Base-by-base conservation (phyloP, 2,329 filamentous ascomycete genomes). In the Pyricularia sp. region DNA sequence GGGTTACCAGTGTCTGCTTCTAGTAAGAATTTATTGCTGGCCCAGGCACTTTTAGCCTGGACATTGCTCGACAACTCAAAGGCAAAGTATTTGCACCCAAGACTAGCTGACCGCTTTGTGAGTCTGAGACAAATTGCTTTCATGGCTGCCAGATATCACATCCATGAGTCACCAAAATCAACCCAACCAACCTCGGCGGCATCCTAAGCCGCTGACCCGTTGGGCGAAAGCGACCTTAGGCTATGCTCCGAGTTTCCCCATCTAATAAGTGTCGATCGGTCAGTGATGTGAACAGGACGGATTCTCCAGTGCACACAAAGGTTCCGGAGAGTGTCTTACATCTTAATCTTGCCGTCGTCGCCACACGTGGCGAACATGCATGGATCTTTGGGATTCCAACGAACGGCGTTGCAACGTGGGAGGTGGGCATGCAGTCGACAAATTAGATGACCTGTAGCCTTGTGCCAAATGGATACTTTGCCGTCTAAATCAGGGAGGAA, bases 351-450 rank as follows among this genome's bases (percentile, higher is more conserved):
- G 68, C 85, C 84, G 75, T 98, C 95, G 77, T 99, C 95, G 23
- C 94, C 94, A 70, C 92, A 94, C 14, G 93, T 94, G 20, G 93
- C 95, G 79, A 97, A 92, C 82, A 97, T 90, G 71, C 87, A 87
- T 0, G 92, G 89, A 75, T 97, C 88, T 12, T 81, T 84, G 0
- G 95, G 94, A 74, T 94, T 95, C 94, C 95, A 99, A 26, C 90
- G 86, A 55, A 96, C 91, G 9, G 92, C 87, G 76, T 97, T 98
- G 72, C 95, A 94, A 42, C 93, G 90, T 14, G 86, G 85, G 7
- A 82, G 81, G 74, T 98, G 94, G 0, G 89, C 94, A 36, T 88
- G 85, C 2, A 98, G 82, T 65, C 87, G 89, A 75, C 93, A 92
- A 6, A 99, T 88, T 0, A 90, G 83, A 6, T 85, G 83, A 6